These are phyloP conservation scores for Fusarium avenaceum DNA, from an alignment of 2,329 filamentous ascomycete species.

Conservation along the genomic window DNA sequence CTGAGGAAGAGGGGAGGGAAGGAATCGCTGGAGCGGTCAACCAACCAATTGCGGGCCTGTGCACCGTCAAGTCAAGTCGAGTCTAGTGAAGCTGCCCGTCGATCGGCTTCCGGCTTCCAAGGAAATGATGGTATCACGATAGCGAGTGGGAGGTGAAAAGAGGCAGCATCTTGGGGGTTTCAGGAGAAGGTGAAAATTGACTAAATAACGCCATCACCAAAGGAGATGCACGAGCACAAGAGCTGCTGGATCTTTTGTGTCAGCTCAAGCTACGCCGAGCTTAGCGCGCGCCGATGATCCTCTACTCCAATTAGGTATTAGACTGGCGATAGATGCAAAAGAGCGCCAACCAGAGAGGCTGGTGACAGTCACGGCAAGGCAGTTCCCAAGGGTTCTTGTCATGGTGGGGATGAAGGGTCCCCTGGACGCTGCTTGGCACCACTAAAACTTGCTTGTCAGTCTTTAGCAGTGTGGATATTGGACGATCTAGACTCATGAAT, in stretches of 20 bases:
- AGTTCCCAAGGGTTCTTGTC: conserved; percentile 34
- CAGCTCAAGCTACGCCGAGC: conserved; percentile 22
- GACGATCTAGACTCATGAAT: conserved; percentile 33
- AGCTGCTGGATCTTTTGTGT: conserved; percentile 10
- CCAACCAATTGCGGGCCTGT: conserved; percentile 35
- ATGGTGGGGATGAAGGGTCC: conserved; percentile 30
- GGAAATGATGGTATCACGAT: conserved; percentile 31
- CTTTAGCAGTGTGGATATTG: conserved; percentile 18
- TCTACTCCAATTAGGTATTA: conserved; percentile 10
- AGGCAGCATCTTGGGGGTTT: conserved; percentile 17
- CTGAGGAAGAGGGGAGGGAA: conserved; percentile 18
- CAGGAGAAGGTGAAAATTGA: conserved; percentile 13
- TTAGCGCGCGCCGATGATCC: conserved; percentile 38
- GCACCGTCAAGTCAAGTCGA: conserved; percentile 24
- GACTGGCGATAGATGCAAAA: conserved; percentile 9
- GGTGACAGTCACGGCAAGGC: conserved; percentile 9
- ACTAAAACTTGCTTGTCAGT: conserved; percentile 36
- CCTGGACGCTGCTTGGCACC: conserved; percentile 25
- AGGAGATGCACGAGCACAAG: not conserved
- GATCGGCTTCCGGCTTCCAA: conserved; percentile 24
- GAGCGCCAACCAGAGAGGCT: conserved; percentile 33
- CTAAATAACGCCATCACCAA: conserved; percentile 17
- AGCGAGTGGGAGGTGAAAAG: conserved; percentile 15
- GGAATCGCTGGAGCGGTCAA: conserved; percentile 14
- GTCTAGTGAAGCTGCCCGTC: conserved; percentile 13